These are phyloP conservation scores for Colletotrichum navitas DNA, from an alignment of 2,329 filamentous ascomycete genomes.

Conservation along the genomic window DNA sequence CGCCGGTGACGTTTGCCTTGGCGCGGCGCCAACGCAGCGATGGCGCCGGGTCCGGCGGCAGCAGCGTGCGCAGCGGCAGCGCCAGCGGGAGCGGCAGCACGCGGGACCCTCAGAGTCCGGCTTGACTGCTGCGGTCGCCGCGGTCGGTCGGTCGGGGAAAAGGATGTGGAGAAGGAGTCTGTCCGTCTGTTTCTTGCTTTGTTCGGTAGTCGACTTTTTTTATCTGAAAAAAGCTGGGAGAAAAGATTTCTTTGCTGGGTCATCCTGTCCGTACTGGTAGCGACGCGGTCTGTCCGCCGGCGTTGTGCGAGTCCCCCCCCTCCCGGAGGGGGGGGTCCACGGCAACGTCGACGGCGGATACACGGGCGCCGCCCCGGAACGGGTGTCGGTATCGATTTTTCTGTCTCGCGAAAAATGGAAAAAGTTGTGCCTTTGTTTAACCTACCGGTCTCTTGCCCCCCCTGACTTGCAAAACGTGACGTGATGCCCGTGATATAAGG, in stretches of 20 bases:
- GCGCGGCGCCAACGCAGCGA: conserved; percentile 33
- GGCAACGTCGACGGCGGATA: background rate
- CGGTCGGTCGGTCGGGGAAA: background rate
- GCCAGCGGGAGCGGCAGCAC: conserved; percentile 63
- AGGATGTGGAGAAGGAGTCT: background rate
- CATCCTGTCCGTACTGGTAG: background rate
- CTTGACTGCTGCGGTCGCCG: conserved; percentile 38
- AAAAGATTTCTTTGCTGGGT: conserved; percentile 23
- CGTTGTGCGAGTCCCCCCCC: background rate
- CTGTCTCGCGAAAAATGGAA: conserved; percentile 25
- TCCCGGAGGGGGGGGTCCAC: background rate
- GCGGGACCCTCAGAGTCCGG: conserved; percentile 66
- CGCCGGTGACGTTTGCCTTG: conserved; percentile 43
- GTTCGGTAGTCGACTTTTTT: conserved; percentile 26
- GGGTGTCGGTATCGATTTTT: conserved; percentile 28
- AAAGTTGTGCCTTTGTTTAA: conserved; percentile 41
- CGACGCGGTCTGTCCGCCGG: background rate
- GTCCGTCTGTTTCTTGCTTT: conserved; percentile 29
- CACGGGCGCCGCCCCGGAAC: background rate
- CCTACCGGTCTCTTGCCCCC: background rate
- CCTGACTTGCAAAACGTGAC: background rate
- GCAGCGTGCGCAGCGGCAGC: conserved; percentile 53
- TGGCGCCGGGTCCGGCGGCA: conserved; percentile 40
- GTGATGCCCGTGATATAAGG: background rate
- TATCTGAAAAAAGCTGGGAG: conserved; percentile 9